A percentile compares a stretch with the other conserved stretches of the same genome.
Conservation (phyloP, 805 yeast genomes). For the Candida pini region DNA sequence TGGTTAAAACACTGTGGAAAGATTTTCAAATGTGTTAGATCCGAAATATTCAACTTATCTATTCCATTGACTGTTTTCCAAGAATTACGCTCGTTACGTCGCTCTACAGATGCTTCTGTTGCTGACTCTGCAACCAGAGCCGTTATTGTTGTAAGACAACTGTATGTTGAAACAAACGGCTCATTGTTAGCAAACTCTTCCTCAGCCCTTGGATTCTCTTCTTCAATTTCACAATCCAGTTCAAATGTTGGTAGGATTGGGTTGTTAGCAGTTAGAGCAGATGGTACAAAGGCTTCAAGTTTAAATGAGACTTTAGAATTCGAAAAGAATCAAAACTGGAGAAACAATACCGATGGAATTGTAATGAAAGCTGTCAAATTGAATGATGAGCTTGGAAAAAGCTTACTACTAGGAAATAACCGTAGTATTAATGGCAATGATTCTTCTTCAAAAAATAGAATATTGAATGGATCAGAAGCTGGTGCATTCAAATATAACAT, state of each 20-base stretch:
- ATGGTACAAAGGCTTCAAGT: conserved; percentile 63
- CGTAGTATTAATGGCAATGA: conserved; percentile 16
- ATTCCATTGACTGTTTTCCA: conserved; percentile 75
- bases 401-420: conserved; percentile 22
- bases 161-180: conserved; percentile 40
- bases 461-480: conserved; percentile 31
- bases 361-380: conserved; percentile 45
- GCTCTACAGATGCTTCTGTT: conserved; percentile 65
- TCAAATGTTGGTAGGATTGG: neutral
- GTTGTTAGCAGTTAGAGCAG: conserved; percentile 54
- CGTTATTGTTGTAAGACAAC: conserved; percentile 65
- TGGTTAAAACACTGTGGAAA: conserved; percentile 81
- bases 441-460: conserved; percentile 11
- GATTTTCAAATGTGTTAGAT: conserved; percentile 61
- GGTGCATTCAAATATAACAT: conserved; percentile 49
- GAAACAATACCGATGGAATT: conserved; percentile 65
- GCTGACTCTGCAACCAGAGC: conserved; percentile 80
- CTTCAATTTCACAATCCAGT: neutral
- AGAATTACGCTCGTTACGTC: conserved; percentile 64
- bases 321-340: conserved; percentile 68
- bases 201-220: neutral
- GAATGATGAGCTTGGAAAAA: conserved; percentile 27
- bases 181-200: neutral
- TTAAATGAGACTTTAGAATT: conserved; percentile 70
- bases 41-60: conserved; percentile 51